These are phyloP conservation scores for Candida incommunis DNA, from an alignment of 805 yeast genomes.

Conservation along the genomic window DNA sequence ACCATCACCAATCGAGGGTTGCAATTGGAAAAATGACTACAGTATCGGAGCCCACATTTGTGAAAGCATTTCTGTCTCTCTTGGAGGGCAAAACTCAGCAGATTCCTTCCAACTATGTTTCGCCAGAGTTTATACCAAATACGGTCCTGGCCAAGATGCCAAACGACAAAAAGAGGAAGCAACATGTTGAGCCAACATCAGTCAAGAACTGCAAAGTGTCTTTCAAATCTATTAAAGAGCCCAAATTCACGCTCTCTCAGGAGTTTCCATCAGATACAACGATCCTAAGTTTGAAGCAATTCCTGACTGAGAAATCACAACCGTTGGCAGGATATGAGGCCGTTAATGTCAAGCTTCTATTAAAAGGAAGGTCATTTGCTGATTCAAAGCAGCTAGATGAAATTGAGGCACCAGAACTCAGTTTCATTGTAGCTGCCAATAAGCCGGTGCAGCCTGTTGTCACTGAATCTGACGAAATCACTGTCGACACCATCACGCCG, in stretches of 20 bases:
- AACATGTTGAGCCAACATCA: conserved; percentile 4
- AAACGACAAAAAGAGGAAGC: not conserved
- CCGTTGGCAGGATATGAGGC: conserved; percentile 6
- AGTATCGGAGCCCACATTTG: conserved; percentile 7
- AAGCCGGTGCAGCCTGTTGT: not conserved
- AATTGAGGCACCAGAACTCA: conserved; percentile 18
- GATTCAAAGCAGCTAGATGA: conserved; percentile 32
- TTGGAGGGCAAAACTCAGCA: conserved; percentile 3
- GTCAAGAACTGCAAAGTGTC: conserved; percentile 12
- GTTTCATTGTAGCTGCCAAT: conserved; percentile 25
- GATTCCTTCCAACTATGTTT: conserved; percentile 2
- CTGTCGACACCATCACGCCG: not conserved
- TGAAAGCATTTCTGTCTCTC: conserved; percentile 8
- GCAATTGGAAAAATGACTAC: too few species aligned
- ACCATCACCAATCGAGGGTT: too few species aligned
- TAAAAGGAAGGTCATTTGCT: conserved; percentile 49
- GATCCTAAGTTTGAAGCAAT: conserved; percentile 9
- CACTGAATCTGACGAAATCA: not conserved
- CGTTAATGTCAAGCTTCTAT: conserved; percentile 31
- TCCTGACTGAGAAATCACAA: conserved; percentile 7
- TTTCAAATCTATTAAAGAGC: conserved; percentile 56
- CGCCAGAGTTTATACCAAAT: conserved; percentile 4
- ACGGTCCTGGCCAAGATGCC: conserved; percentile 4
- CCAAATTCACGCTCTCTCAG: conserved; percentile 35
- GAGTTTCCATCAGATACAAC: conserved; percentile 6